phyloP scores from a whole-genome alignment of 164 flowering plant species.

The Stephania cephalantha region DNA sequence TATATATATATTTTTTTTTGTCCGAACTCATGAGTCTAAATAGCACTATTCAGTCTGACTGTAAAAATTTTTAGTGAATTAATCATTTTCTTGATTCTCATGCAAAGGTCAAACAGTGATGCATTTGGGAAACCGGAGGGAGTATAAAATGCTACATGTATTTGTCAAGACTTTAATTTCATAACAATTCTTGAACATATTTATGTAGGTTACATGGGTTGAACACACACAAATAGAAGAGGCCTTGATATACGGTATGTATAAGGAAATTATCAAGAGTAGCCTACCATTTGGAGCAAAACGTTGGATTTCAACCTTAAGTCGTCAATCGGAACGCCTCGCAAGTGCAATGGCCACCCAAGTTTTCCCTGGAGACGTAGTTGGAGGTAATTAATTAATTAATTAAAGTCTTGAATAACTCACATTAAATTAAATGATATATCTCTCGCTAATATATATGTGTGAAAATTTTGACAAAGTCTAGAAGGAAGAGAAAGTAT shows the following conservation, averaged over 20 bases:
- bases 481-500: slow-evolving; percentile 80
- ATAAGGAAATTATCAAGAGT: slow-evolving; percentile 45
- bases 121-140: not conserved
- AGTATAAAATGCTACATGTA: not conserved
- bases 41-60: no score
- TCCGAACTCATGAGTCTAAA: no score
- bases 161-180: not conserved
- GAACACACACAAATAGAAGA: slow-evolving; percentile 74
- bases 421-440: not conserved
- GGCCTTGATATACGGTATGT: slow-evolving; percentile 55
- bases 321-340: slow-evolving; percentile 78
- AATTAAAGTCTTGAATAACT: not conserved
- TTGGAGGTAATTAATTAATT: slow-evolving; percentile 38
- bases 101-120: no score
- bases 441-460: not conserved
- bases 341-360: slow-evolving; percentile 74
- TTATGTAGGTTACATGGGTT: slow-evolving; percentile 72
- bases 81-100: no score
- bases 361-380: slow-evolving; percentile 56
- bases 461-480: slow-evolving; percentile 30
- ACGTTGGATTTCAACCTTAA: slow-evolving; percentile 77
- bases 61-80: no score
- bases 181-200: not conserved
- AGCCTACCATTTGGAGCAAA: slow-evolving; percentile 88
- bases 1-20: no score